A percentile compares a stretch with the other conserved stretches of the same genome.
These are phyloP conservation scores for Plasmodium cynomolgi DNA, from an alignment of 169 alveolate genomes.

Conservation along the genomic window DNA sequence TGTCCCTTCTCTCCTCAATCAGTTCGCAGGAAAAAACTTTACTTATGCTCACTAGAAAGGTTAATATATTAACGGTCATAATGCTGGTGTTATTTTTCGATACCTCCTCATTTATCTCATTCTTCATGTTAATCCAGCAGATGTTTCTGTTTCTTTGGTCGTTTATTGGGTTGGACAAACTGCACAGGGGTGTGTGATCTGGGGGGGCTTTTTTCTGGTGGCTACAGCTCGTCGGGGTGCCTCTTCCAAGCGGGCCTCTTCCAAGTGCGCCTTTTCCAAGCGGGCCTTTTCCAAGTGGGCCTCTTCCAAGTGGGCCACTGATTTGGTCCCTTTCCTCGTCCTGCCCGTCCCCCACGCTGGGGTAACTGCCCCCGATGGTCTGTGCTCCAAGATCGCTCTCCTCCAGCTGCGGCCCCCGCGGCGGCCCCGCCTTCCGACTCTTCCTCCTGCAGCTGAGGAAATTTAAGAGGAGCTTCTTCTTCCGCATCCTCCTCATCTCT, in stretches of 20 bases:
- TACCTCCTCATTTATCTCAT: conserved; percentile 21
- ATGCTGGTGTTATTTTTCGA: conserved; percentile 11
- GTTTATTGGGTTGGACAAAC: neutral
- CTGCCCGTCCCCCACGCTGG: neutral
- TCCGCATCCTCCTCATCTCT: conserved; percentile 35
- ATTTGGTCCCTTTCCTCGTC: neutral
- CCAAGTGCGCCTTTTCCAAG: neutral
- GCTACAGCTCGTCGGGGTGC: neutral
- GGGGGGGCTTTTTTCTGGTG: neutral
- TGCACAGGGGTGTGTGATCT: neutral
- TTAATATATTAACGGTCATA: conserved; percentile 18
- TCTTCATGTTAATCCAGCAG: conserved; percentile 37
- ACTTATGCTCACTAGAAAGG: conserved; percentile 51
- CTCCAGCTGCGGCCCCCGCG: neutral
- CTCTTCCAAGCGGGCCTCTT: neutral
- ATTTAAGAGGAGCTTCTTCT: neutral
- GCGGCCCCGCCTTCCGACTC: neutral
- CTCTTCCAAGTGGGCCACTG: neutral
- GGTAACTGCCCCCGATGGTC: neutral
- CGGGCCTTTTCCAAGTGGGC: too few species aligned
- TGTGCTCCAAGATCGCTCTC: neutral
- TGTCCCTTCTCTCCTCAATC: conserved; percentile 43
- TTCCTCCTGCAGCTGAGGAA: conserved; percentile 9
- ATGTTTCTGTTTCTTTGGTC: conserved; percentile 27
- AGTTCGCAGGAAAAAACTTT: conserved; percentile 50